Conservation (phyloP, 208 protist species). For the Tritrichomonas foetus region DNA sequence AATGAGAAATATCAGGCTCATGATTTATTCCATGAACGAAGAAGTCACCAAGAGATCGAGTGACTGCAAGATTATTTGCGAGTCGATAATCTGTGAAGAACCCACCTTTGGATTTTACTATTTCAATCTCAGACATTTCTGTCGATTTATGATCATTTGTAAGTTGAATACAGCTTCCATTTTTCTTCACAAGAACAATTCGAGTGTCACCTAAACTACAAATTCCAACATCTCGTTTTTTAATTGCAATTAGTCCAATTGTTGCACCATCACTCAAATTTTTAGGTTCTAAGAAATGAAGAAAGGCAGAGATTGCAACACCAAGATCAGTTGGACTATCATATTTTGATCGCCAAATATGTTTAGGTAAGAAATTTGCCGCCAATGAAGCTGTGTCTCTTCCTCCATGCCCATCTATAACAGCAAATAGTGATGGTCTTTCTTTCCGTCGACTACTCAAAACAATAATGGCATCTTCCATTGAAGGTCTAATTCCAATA, state of each 20-base stretch:
- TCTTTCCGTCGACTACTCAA: not conserved
- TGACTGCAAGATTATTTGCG: too few relatives aligned
- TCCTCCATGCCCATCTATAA: conserved; percentile 21
- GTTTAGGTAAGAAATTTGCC: not conserved
- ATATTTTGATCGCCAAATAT: not conserved
- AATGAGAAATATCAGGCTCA: too few relatives aligned
- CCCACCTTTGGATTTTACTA: too few relatives aligned
- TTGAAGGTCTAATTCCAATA: not conserved
- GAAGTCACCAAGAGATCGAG: too few relatives aligned
- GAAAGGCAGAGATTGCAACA: not conserved
- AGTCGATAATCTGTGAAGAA: too few relatives aligned
- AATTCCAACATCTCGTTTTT: not conserved
- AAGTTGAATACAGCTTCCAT: not conserved
- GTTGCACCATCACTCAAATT: not conserved
- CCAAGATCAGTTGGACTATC: not conserved
- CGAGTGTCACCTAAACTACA: not conserved
- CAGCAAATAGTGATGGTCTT: not conserved
- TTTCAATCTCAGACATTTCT: not conserved
- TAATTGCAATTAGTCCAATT: not conserved
- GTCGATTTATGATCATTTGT: not conserved
- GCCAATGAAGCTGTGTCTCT: not conserved
- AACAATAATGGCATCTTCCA: not conserved
- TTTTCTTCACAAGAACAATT: not conserved
- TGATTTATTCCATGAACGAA: too few relatives aligned
- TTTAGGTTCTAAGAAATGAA: not conserved